Evolutionary conservation across 192 early-diverging fungal species (phyloP).

Genomic region (Coemansia sp.): DNA sequence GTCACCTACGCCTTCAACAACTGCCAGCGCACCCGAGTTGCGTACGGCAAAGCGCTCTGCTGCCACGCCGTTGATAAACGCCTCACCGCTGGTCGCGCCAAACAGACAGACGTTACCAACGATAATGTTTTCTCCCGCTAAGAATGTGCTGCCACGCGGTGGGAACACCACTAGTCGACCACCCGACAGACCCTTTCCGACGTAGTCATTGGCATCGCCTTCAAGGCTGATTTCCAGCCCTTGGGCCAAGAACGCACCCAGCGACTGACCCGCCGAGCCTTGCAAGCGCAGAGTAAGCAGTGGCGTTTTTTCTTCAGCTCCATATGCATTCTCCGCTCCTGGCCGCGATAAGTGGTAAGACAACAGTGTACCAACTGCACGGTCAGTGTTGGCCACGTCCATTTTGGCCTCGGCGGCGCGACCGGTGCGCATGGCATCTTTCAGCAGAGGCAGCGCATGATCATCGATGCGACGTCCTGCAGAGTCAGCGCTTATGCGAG

Average conservation of each 20-base stretch:
- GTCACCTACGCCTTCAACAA: constrained; percentile 96
- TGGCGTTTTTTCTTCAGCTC: too few relatives aligned
- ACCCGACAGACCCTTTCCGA: constrained; percentile 97
- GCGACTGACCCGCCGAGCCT: constrained; percentile 94
- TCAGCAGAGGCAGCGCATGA: constrained; percentile 78
- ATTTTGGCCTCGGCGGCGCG: constrained; percentile 60
- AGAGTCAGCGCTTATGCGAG: too few relatives aligned
- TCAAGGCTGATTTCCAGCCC: constrained; percentile 91
- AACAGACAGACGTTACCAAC: constrained; percentile 98
- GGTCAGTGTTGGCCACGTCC: constrained; percentile 89
- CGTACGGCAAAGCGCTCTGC: constrained; percentile 97
- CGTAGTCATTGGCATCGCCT: constrained; percentile 99
- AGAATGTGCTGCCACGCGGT: constrained; percentile 74
- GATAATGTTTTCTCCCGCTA: constrained; percentile 85
- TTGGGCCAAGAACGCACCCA: constrained; percentile 90
- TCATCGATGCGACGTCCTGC: constrained; percentile 80
- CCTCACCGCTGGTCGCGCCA: constrained; percentile 89
- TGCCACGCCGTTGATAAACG: constrained; percentile 90
- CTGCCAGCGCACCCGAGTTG: constrained; percentile 95
- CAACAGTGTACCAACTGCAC: constrained; percentile 88
- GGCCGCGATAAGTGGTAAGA: constrained; percentile 78
- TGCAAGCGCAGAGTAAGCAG: constrained; percentile 62
- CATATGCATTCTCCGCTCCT: too few relatives aligned
- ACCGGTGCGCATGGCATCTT: constrained; percentile 61
- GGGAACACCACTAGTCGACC: constrained; percentile 88